Conservation (phyloP, 1,139 yeast species). For the Kurtzmaniella quercitrusa region DNA sequence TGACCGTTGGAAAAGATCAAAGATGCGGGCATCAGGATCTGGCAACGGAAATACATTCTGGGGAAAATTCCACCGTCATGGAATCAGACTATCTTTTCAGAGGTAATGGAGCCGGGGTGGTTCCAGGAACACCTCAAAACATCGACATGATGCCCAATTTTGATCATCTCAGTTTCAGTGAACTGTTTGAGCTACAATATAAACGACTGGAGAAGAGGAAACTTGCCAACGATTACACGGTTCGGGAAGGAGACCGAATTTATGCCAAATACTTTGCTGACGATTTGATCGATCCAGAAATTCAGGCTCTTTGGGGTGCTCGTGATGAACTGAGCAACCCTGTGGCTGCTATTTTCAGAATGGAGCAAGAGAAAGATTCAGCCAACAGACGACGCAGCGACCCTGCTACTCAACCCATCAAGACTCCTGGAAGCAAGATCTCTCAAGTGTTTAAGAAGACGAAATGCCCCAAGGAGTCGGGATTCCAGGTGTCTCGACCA, state of each 20-base stretch:
- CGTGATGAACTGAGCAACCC: constrained; percentile 1
- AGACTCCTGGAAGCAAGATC: not conserved
- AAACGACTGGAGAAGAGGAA: constrained; percentile 20
- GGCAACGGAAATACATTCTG: not conserved
- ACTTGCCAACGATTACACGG: constrained; percentile 36
- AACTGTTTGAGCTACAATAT: constrained; percentile 21
- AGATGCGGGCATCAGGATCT: not conserved
- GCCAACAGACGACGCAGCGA: not conserved
- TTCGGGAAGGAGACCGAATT: constrained; percentile 46
- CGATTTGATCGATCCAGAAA: constrained; percentile 45
- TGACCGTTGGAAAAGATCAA: not conserved
- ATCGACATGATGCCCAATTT: not conserved
- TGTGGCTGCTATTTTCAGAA: not conserved
- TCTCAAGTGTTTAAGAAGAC: not conserved
- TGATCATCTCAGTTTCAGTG: not conserved
- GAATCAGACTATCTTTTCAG: constrained; percentile 1
- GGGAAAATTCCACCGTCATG: not conserved
- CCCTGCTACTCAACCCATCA: not conserved
- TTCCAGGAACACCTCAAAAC: not conserved
- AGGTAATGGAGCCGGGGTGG: not conserved
- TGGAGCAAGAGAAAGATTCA: not conserved
- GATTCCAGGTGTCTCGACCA: constrained; percentile 45
- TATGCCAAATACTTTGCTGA: constrained; percentile 37
- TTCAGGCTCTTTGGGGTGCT: constrained; percentile 45
- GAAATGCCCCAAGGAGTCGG: constrained; percentile 9